Evolutionary conservation across 2,329 filamentous ascomycete species (phyloP), one percentile per base, ranked within the genome.

Genomic region (Knufia petricola): DNA sequence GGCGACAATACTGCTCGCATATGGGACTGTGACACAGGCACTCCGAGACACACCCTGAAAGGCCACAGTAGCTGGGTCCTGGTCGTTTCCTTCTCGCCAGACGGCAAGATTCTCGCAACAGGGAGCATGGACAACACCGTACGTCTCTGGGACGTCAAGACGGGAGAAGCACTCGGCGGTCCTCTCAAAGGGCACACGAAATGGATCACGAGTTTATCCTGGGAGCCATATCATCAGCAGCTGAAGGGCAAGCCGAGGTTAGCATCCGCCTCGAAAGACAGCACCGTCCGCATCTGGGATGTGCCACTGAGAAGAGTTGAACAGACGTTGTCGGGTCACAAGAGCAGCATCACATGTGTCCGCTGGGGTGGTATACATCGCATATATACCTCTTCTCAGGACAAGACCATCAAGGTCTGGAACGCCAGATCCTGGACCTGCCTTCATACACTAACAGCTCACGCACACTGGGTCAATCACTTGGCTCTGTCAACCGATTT

Each of bases 381-480:
- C 50, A 82, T 94, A 54, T 94, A 92, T 69, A 87, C 85, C 6
- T 79, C 79, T 17, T 94, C 86, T 28, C 88, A 94, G 63, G 90
- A 95, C 70, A 94, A 94, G 72, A 90, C 84, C 1, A 79, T 48
- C 58, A 88, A 90, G 58, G 79, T 95, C 3, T 98, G 90, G 89
- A 82, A 92, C 60, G 79, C 85, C 1, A 74, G 76, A 32, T 81
- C 84, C 54, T 92, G 90, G 24, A 87, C 82, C 1, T 71, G 95
- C 19, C 72, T 87, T 46, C 85, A 92, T 64, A 89, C 84, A 0
- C 71, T 96, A 7, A 79, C 78, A 17, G 75, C 84, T 1, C 94
- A 98, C 63, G 87, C 85, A 0, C 92, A 96, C 63, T 94, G 90
- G 80, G 86, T 98, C 24, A 98, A 98, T 63, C 87, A 95, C 61